A percentile compares a stretch with the other conserved stretches of the same genome.
phyloP scores from a whole-genome alignment of 306 rosid genomes.

The Cucumis melo region DNA sequence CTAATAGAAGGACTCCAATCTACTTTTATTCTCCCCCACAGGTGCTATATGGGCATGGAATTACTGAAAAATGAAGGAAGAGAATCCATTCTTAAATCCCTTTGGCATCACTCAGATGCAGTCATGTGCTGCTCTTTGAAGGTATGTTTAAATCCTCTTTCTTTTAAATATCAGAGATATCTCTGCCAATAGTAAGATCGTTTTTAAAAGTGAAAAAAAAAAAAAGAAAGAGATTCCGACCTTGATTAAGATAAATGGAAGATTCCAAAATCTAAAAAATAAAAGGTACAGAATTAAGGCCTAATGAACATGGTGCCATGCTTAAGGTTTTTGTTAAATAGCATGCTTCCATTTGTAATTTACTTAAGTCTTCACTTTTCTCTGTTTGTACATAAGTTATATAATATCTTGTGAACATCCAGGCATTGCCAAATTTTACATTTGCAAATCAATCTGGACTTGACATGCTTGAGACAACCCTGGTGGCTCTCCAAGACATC shows the following conservation, averaged over 20 bases:
- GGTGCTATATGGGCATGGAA: conserved; percentile 83
- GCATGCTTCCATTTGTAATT: not conserved
- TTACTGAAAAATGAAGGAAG: conserved; percentile 68
- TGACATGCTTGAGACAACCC: conserved; percentile 95
- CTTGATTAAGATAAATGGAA: not conserved
- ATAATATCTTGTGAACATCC: conserved; percentile 14
- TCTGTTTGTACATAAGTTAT: conserved; percentile 1
- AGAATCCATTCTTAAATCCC: conserved; percentile 73
- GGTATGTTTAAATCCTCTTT: conserved; percentile 21
- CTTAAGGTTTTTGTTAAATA: not conserved
- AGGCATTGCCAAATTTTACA: conserved; percentile 84
- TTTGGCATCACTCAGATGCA: conserved; percentile 94
- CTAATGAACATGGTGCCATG: not conserved
- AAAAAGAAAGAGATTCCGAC: not conserved
- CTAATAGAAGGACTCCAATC: conserved; percentile 19
- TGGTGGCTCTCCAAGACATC: conserved; percentile 92
- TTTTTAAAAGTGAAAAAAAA: not conserved
- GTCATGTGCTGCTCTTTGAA: conserved; percentile 80
- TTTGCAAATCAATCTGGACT: conserved; percentile 97
- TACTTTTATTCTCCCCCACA: conserved; percentile 10
- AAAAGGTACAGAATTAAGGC: not conserved
- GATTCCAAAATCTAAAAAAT: not conserved
- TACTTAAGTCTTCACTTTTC: not conserved
- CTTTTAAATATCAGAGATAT: not conserved
- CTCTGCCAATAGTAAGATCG: not conserved